Percentiles rank a stretch among this genome's conserved stretches.
Conservation (phyloP, 805 yeast genomes). For the Candida odintsovae region DNA sequence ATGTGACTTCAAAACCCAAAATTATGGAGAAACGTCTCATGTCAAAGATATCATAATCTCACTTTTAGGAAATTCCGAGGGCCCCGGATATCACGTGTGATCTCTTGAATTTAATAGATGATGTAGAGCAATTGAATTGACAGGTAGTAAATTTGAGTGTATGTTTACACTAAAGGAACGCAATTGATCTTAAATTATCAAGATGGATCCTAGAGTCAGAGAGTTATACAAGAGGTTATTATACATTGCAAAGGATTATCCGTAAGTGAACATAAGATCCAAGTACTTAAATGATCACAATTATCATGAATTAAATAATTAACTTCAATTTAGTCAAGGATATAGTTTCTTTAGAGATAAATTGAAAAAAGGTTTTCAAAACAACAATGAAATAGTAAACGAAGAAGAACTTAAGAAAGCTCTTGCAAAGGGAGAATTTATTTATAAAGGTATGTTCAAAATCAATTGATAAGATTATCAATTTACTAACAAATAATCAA, state of each 20-base stretch:
- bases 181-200: not conserved
- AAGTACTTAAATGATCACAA: no score
- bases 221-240: slow-evolving; percentile 3
- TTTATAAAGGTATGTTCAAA: slow-evolving; percentile 7
- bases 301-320: not conserved
- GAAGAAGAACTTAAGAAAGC: slow-evolving; percentile 11
- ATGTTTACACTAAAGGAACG: no score
- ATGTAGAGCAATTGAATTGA: not conserved
- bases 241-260: slow-evolving; percentile 17
- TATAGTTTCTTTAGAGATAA: slow-evolving; percentile 10
- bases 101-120: no score
- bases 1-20: no score
- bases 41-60: no score
- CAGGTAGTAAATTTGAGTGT: no score
- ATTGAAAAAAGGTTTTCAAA: slow-evolving; percentile 11
- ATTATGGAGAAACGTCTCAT: no score
- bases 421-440: slow-evolving; percentile 13
- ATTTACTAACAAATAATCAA: not conserved
- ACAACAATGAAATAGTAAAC: slow-evolving; percentile 1
- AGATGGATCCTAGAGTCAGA: not conserved
- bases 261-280: slow-evolving; percentile 11
- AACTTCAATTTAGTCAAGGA: slow-evolving; percentile 10
- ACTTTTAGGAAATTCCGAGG: no score
- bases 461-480: not conserved
- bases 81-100: no score